Percentiles rank a stretch among this genome's conserved stretches.
phyloP scores from a whole-genome alignment of 2,329 filamentous ascomycete genomes.

The Paraphoma chrysanthemicola region DNA sequence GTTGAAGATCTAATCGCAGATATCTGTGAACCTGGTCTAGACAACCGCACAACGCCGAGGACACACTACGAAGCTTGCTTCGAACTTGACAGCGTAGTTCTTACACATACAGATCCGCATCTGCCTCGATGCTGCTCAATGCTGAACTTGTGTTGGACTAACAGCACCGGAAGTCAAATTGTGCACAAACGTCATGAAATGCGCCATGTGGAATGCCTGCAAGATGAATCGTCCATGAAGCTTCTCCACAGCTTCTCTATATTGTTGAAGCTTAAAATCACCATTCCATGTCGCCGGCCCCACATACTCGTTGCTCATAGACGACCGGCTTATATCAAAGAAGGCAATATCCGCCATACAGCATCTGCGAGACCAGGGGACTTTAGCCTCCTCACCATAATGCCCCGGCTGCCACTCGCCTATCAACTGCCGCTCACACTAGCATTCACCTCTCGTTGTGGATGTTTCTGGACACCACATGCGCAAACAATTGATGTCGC shows the following conservation, averaged over 20 bases:
- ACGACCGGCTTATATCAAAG: constrained; percentile 13
- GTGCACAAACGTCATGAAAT: neutral
- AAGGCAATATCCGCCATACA: constrained; percentile 16
- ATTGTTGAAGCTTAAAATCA: neutral
- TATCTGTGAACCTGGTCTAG: no score
- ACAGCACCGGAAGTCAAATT: neutral
- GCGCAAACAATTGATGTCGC: constrained; percentile 16
- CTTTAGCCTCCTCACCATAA: constrained; percentile 9
- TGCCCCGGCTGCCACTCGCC: constrained; percentile 8
- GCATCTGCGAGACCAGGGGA: constrained; percentile 10
- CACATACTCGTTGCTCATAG: constrained; percentile 13
- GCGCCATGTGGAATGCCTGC: neutral
- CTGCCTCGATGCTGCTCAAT: no score
- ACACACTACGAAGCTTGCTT: no score
- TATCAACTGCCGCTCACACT: constrained; percentile 20
- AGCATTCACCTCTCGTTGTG: constrained; percentile 4
- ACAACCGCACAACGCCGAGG: no score
- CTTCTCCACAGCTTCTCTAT: neutral
- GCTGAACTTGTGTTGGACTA: no score
- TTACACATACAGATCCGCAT: no score
- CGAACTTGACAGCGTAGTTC: no score
- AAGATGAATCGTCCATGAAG: neutral
- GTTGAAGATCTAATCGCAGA: no score
- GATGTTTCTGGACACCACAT: constrained; percentile 13
- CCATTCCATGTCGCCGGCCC: constrained; percentile 3